Evolutionary conservation across 176 grass and related monocot species (phyloP).

Genomic region (Pontederia paniculata): DNA sequence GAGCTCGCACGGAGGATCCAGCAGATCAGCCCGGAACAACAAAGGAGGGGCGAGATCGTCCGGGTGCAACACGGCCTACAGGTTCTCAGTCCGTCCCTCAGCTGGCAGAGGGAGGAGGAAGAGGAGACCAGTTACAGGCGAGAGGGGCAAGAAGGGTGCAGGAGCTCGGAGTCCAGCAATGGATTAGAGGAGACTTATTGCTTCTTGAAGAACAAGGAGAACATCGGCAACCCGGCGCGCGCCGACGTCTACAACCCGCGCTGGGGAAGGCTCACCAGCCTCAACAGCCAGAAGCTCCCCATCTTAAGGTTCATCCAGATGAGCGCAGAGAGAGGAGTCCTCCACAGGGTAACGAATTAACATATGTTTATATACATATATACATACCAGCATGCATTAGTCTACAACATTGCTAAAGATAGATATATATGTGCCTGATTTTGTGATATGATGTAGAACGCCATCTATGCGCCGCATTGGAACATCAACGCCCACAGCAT

Average conservation of each 20-base stretch:
- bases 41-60: slow-evolving; percentile 25
- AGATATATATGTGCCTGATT: too few relatives aligned
- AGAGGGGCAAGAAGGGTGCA: too few relatives aligned
- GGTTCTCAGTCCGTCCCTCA: slow-evolving; percentile 3
- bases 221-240: slow-evolving; percentile 27
- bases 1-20: slow-evolving; percentile 25
- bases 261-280: slow-evolving; percentile 21
- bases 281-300: slow-evolving; percentile 47
- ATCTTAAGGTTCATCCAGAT: slow-evolving; percentile 36
- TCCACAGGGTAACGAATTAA: slow-evolving; percentile 16
- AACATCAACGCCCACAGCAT: slow-evolving; percentile 36
- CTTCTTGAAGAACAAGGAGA: slow-evolving; percentile 32
- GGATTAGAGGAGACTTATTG: slow-evolving; percentile 28
- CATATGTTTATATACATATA: background rate
- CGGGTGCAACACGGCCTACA: slow-evolving; percentile 9
- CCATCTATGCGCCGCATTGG: slow-evolving; percentile 38
- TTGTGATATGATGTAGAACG: too few relatives aligned
- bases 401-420: too few relatives aligned
- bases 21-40: slow-evolving; percentile 1
- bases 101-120: background rate
- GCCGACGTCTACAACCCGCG: slow-evolving; percentile 29
- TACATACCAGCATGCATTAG: background rate
- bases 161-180: background rate
- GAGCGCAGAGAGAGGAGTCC: slow-evolving; percentile 33
- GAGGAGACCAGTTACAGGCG: background rate